Base-by-base conservation (phyloP, 495 filamentous ascomycete species). In the Penicillium chermesinum region DNA sequence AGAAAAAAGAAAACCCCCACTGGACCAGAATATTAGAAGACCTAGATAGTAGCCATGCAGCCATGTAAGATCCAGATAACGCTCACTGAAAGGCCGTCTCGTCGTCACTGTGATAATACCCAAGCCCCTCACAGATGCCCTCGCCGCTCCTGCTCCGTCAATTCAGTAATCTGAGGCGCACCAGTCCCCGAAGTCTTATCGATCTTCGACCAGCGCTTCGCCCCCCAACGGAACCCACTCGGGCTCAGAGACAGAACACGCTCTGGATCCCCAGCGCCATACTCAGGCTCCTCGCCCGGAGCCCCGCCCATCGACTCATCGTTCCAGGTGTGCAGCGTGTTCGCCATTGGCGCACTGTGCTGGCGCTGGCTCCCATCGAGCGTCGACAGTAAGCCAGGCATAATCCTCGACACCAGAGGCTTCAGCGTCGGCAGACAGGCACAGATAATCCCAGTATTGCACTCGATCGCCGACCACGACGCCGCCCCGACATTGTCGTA, bases 351-450 rank as follows among this genome's bases (percentile, higher is more conserved):
- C 8, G 44, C 38, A 32, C 44, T 60, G 34, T 42, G 46, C 7
- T 60, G 50, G 34, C 48, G 48, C 10, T 38, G 49, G 36, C 53
- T 62, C 10, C 51, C 50, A 35, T 41, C 58, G 12, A 69, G 44
- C 2, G 63, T 61, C 4, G 66, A 62, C 8, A 70, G 48, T 8
- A 73, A 48, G 20, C 61, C 58, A 0, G 67, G 69, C 9, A 69
- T 42, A 32, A 73, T 19, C 2, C 53, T 61, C n/a, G 69, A 64
- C 46, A 89, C 73, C 12, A 95, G 72, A 4, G 91, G 90, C 52
- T 93, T 94, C 21, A 95, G 69, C 1, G 85, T 91, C 8, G 91
- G 91, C 13, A 95, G 80, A 57, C 88, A 95, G 43, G 85, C 89
- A 56, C 87, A 91, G 51, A 90, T 84, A 54, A 95, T 93, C n/a